phyloP scores from a whole-genome alignment of 768 basidiomycete species.

The Lyophyllum decastes region DNA sequence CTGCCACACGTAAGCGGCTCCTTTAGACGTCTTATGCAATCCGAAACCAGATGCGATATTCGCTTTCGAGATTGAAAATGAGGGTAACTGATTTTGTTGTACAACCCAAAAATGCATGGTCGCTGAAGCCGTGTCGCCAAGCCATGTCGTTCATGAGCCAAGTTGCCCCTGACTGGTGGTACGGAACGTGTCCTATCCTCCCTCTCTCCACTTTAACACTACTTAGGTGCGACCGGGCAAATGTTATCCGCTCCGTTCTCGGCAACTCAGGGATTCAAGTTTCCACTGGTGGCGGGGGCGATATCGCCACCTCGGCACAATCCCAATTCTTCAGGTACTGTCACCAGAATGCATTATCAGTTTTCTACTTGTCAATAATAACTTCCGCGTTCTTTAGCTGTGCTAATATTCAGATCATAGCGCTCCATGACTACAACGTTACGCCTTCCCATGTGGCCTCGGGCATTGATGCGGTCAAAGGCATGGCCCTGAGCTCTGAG shows the following conservation, averaged over 20 bases:
- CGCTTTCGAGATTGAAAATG: constrained; percentile 26
- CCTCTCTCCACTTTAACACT: too few relatives aligned
- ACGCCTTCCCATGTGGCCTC: constrained; percentile 43
- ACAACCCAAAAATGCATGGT: neutral
- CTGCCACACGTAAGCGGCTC: too few relatives aligned
- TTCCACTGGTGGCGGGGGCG: constrained; percentile 26
- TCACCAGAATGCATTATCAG: neutral
- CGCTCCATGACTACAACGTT: constrained; percentile 38
- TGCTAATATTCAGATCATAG: constrained; percentile 22
- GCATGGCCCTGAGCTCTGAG: constrained; percentile 35
- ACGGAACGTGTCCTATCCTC: neutral
- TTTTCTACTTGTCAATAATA: neutral
- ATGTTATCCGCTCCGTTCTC: constrained; percentile 25
- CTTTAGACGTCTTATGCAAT: neutral
- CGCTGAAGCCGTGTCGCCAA: neutral
- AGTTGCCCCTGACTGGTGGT: constrained; percentile 28
- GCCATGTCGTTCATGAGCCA: constrained; percentile 28
- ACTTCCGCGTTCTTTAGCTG: constrained; percentile 11
- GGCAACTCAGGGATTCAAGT: constrained; percentile 24
- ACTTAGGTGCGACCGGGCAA: constrained; percentile 23
- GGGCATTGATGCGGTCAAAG: constrained; percentile 39
- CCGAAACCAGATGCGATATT: constrained; percentile 22
- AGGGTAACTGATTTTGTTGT: constrained; percentile 8
- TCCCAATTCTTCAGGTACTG: constrained; percentile 25
- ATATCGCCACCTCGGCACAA: constrained; percentile 25